phyloP scores from a whole-genome alignment of 257 asterid genomes.

The Misopates orontium region DNA sequence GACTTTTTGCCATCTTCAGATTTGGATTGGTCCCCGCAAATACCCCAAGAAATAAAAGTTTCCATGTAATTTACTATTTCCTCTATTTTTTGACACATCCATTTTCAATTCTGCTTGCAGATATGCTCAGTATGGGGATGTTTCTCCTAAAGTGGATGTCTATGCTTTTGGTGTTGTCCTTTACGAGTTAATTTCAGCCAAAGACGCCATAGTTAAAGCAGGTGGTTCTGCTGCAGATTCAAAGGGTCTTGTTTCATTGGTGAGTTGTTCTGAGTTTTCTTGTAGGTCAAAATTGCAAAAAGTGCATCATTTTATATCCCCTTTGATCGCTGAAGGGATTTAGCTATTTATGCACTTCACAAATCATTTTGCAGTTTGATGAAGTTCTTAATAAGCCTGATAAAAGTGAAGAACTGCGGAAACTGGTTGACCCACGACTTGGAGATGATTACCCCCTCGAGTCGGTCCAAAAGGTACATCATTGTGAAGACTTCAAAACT shows the following conservation, averaged over 20 bases:
- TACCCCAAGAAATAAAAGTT: no score
- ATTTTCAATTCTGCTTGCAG: slow-evolving; percentile 42
- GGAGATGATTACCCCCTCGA: slow-evolving; percentile 74
- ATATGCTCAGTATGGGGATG: slow-evolving; percentile 89
- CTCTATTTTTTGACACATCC: neutral
- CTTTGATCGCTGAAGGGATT: neutral
- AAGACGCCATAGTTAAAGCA: slow-evolving; percentile 80
- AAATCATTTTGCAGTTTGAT: slow-evolving; percentile 57
- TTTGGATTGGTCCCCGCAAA: neutral
- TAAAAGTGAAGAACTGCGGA: slow-evolving; percentile 48
- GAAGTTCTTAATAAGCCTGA: slow-evolving; percentile 69
- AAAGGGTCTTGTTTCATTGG: slow-evolving; percentile 81
- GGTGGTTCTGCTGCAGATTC: slow-evolving; percentile 61
- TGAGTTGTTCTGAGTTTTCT: slow-evolving; percentile 31
- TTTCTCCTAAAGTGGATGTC: slow-evolving; percentile 92
- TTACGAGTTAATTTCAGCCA: slow-evolving; percentile 86
- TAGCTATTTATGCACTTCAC: neutral
- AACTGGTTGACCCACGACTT: slow-evolving; percentile 72
- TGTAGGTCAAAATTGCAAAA: slow-evolving; percentile 7
- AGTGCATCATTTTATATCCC: neutral
- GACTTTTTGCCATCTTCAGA: no score
- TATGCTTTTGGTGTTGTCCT: slow-evolving; percentile 95
- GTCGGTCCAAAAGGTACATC: slow-evolving; percentile 63
- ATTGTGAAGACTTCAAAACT: neutral
- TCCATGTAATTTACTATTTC: no score